phyloP scores from a whole-genome alignment of 2,329 filamentous ascomycete genomes.

The Diaporthe sp. region DNA sequence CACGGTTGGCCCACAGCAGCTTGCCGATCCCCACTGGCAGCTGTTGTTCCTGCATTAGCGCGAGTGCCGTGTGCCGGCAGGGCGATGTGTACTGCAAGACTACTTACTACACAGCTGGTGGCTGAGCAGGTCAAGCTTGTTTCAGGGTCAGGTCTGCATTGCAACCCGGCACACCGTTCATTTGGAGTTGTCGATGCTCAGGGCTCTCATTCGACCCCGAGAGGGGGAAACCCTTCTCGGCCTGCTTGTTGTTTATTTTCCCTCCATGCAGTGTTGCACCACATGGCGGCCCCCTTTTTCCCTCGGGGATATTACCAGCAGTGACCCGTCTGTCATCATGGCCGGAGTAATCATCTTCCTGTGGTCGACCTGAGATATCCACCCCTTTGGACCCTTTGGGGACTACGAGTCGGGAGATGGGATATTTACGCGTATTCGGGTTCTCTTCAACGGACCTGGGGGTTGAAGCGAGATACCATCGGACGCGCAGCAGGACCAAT shows the following conservation, averaged over 20 bases:
- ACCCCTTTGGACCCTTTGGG: not conserved
- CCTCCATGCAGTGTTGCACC: not conserved
- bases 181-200: not conserved
- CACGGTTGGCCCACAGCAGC: constrained; percentile 11
- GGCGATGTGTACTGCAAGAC: too few species aligned
- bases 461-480: constrained; percentile 14
- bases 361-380: not conserved
- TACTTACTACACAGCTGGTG: too few species aligned
- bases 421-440: not conserved
- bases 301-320: not conserved
- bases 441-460: not conserved
- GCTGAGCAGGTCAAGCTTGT: constrained; percentile 34
- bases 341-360: constrained; percentile 8
- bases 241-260: not conserved
- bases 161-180: constrained; percentile 12
- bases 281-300: not conserved
- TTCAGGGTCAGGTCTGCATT: constrained; percentile 26
- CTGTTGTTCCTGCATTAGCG: constrained; percentile 34
- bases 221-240: not conserved
- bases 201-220: constrained; percentile 1
- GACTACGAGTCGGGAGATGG: not conserved
- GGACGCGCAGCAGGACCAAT: not conserved
- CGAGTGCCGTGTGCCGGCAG: not conserved
- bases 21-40: constrained; percentile 15
- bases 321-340: not conserved